Evolutionary conservation across 352 stramenopile species (phyloP).

Genomic region (Globisporangium abappressorium): DNA sequence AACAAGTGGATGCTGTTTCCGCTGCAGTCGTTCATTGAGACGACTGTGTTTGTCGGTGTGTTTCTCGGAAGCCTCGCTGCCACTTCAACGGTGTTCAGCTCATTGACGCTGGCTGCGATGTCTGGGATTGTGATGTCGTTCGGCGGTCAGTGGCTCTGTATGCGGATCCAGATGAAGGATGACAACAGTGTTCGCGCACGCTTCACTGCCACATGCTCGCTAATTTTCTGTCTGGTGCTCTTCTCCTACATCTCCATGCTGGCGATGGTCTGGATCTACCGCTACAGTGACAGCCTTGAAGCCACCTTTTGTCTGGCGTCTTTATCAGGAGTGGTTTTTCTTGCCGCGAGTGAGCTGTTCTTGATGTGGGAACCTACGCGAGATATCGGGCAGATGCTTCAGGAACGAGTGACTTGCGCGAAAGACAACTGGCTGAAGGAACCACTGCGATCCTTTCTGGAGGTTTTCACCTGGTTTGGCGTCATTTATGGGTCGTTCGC

Average conservation of each 20-base stretch:
- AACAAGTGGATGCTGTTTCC: conserved; percentile 78
- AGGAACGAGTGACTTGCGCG: conserved; percentile 72
- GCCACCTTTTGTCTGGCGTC: conserved; percentile 80
- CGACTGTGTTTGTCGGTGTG: conserved; percentile 62
- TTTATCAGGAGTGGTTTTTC: conserved; percentile 74
- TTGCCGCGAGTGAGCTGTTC: conserved; percentile 77
- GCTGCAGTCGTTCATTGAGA: conserved; percentile 75
- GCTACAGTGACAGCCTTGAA: conserved; percentile 84
- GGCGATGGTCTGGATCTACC: conserved; percentile 77
- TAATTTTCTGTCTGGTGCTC: conserved; percentile 73
- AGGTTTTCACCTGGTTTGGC: conserved; percentile 80
- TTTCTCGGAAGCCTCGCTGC: conserved; percentile 74
- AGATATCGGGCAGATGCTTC: conserved; percentile 66
- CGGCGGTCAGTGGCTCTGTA: conserved; percentile 66
- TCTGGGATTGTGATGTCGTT: conserved; percentile 77
- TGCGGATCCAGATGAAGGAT: conserved; percentile 54
- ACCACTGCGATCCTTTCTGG: conserved; percentile 75
- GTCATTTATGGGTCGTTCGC: conserved; percentile 78
- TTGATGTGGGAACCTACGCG: conserved; percentile 80
- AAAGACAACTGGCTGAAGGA: conserved; percentile 75
- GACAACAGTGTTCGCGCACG: conserved; percentile 49
- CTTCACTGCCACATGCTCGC: conserved; percentile 66
- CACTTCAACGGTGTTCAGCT: conserved; percentile 72
- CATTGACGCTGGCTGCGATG: conserved; percentile 63
- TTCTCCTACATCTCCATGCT: conserved; percentile 70